Evolutionary conservation across 2,329 filamentous ascomycete genomes (phyloP).

Genomic region (Ceratocystis colombiana): DNA sequence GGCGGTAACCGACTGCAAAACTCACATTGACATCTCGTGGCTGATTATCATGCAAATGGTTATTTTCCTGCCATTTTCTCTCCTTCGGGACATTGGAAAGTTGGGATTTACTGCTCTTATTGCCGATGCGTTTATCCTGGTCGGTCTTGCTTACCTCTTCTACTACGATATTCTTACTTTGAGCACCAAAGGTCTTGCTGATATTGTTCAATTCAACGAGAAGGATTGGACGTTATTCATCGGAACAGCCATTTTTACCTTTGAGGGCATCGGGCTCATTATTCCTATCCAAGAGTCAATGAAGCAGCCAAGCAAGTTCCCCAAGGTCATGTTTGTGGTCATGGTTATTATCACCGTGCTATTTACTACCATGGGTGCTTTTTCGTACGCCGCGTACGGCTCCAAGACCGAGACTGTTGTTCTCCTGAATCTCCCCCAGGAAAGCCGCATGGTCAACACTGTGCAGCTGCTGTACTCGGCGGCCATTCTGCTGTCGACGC

Average conservation of each 20-base stretch:
- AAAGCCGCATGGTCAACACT: conserved; percentile 86
- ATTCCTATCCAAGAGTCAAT: conserved; percentile 98
- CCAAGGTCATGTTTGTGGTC: conserved; percentile 72
- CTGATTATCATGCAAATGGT: conserved; percentile 92
- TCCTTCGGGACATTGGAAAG: conserved; percentile 94
- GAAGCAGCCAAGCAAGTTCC: conserved; percentile 83
- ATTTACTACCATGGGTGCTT: conserved; percentile 80
- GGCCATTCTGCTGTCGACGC: conserved; percentile 91
- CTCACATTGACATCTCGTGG: conserved; percentile 73
- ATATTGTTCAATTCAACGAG: conserved; percentile 83
- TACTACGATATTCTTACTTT: conserved; percentile 90
- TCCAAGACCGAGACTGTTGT: conserved; percentile 94
- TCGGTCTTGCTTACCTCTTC: conserved; percentile 86
- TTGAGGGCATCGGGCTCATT: conserved; percentile 93
- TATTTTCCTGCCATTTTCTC: conserved; percentile 85
- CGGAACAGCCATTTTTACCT: conserved; percentile 97
- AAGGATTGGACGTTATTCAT: conserved; percentile 96
- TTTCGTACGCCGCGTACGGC: conserved; percentile 93
- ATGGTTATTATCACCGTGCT: conserved; percentile 93
- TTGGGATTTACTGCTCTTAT: conserved; percentile 89
- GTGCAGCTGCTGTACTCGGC: conserved; percentile 97
- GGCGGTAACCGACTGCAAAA: conserved; percentile 79
- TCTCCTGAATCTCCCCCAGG: conserved; percentile 89
- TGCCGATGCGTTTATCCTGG: conserved; percentile 86
- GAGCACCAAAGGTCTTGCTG: conserved; percentile 61